These are phyloP conservation scores for Fusarium nisikadoi DNA, from an alignment of 2,329 filamentous ascomycete species.

Conservation along the genomic window DNA sequence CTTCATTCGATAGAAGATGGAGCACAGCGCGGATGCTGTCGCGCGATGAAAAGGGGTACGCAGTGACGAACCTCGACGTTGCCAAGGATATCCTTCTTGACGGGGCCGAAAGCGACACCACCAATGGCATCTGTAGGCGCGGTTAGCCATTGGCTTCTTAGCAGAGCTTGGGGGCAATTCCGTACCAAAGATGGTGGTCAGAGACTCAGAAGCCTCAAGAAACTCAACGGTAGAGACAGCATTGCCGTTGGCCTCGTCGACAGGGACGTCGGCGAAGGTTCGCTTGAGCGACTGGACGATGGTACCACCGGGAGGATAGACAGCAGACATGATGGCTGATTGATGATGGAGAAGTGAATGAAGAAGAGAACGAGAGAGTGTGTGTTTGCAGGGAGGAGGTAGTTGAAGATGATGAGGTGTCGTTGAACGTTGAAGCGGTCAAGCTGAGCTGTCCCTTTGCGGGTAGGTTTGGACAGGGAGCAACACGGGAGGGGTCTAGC, in stretches of 20 bases:
- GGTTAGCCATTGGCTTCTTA: slow-evolving; percentile 13
- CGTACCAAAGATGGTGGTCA: slow-evolving; percentile 87
- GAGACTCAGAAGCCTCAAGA: slow-evolving; percentile 87
- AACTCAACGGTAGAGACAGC: slow-evolving; percentile 87
- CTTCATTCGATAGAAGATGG: background rate
- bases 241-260: slow-evolving; percentile 78
- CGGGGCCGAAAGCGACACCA: slow-evolving; percentile 82
- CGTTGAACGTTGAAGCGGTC: slow-evolving; percentile 43
- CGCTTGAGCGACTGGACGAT: slow-evolving; percentile 87
- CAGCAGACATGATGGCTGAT: slow-evolving; percentile 60
- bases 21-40: background rate
- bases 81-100: slow-evolving; percentile 90
- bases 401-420: slow-evolving; percentile 30
- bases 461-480: slow-evolving; percentile 25
- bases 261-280: slow-evolving; percentile 84
- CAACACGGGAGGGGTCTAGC: slow-evolving; percentile 38
- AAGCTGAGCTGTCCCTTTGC: slow-evolving; percentile 41
- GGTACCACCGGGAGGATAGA: slow-evolving; percentile 73
- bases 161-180: background rate
- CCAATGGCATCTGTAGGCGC: slow-evolving; percentile 67
- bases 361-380: slow-evolving; percentile 9
- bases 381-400: slow-evolving; percentile 17
- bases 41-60: background rate
- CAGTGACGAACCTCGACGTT: slow-evolving; percentile 80
- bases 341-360: slow-evolving; percentile 12